A percentile compares a stretch with the other conserved stretches of the same genome.
Conservation (phyloP, 495 filamentous ascomycete species). For the Daldinia loculata region DNA sequence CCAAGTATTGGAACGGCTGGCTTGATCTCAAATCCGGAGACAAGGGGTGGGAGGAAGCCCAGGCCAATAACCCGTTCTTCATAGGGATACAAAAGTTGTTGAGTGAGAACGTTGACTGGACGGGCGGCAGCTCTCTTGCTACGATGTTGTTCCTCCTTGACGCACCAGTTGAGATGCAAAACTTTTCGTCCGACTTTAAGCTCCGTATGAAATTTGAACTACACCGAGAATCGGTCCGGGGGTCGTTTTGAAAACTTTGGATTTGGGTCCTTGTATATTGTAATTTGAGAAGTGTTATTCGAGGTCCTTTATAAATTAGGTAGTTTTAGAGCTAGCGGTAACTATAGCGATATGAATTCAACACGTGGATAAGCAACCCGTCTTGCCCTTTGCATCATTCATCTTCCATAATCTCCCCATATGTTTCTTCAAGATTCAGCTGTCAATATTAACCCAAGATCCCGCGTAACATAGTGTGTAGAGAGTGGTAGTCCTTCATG, state of each 20-base stretch:
- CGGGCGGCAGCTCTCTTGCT: not conserved
- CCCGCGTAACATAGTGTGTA: not conserved
- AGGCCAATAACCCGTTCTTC: conserved; percentile 8
- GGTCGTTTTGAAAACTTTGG: not conserved
- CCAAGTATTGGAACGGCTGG: not conserved
- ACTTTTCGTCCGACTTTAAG: not conserved
- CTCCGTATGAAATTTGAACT: conserved; percentile 2
- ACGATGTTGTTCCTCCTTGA: conserved; percentile 4
- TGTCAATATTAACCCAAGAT: not conserved
- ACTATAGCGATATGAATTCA: not conserved
- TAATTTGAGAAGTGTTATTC: not conserved
- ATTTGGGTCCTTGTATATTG: not conserved
- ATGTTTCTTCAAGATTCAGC: not conserved
- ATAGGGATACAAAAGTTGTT: conserved; percentile 11
- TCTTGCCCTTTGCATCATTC: not conserved
- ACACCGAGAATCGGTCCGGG: not conserved
- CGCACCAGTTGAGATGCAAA: not conserved
- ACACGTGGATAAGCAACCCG: not conserved
- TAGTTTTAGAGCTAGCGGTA: not conserved
- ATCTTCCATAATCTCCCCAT: not conserved
- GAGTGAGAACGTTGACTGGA: not conserved
- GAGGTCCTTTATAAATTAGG: not conserved
- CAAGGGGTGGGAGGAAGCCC: conserved; percentile 11
- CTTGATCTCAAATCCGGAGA: not conserved
- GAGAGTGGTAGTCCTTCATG: not conserved